Evolutionary conservation across 2,329 filamentous ascomycete species (phyloP).

Genomic region (Aurifilum marmelostoma): DNA sequence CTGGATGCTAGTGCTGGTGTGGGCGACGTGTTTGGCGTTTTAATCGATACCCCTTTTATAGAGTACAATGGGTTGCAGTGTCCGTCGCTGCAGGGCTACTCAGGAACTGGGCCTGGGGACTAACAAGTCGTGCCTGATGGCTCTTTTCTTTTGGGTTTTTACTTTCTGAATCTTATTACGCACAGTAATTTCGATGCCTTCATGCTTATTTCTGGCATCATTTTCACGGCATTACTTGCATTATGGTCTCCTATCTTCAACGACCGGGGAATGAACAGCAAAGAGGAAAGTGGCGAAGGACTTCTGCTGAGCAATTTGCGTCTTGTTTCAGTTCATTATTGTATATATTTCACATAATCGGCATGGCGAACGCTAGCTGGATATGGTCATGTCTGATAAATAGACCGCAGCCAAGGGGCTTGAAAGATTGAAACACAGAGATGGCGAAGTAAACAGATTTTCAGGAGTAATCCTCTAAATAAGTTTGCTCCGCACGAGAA

Average conservation of each 20-base stretch:
- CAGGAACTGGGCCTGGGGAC: conserved; percentile 26
- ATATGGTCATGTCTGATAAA: neutral
- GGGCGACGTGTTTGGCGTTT: conserved; percentile 36
- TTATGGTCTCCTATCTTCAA: neutral
- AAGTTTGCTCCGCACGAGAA: neutral
- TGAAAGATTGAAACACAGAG: neutral
- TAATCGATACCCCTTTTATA: conserved; percentile 40
- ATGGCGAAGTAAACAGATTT: neutral
- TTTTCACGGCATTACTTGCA: neutral
- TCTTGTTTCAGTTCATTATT: neutral
- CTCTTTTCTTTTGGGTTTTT: neutral
- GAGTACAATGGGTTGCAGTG: conserved; percentile 41
- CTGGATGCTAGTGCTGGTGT: conserved; percentile 30
- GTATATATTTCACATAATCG: neutral
- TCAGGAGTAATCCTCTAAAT: neutral
- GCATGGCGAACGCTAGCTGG: neutral
- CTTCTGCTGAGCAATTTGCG: neutral
- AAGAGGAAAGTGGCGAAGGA: neutral
- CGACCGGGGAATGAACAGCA: neutral
- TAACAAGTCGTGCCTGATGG: conserved; percentile 5
- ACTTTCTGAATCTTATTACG: neutral
- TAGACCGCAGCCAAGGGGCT: neutral
- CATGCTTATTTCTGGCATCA: neutral
- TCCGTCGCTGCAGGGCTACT: conserved; percentile 36
- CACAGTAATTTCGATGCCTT: neutral